Conservation (phyloP, 1,284 basidiomycete genomes). For the Cutaneotrichosporon spelunceum region DNA sequence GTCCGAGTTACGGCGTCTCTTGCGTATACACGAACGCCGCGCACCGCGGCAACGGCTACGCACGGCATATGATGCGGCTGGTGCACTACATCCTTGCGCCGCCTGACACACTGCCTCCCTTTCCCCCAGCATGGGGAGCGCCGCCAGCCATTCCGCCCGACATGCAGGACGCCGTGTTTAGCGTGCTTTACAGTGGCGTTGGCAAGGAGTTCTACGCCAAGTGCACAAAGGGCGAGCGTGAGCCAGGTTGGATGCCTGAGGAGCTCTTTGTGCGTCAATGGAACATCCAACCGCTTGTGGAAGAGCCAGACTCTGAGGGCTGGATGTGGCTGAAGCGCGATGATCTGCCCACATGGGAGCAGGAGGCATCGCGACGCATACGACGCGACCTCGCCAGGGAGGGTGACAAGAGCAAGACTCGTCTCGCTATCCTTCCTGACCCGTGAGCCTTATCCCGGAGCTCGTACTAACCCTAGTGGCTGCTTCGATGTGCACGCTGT, state of each 20-base stretch:
- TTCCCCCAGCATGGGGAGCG: constrained; percentile 29
- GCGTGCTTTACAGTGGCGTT: constrained; percentile 39
- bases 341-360: not conserved
- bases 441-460: constrained; percentile 5
- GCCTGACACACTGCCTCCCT: constrained; percentile 20
- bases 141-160: constrained; percentile 15
- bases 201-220: constrained; percentile 35
- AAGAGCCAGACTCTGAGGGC: not conserved
- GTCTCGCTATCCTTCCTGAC: constrained; percentile 18
- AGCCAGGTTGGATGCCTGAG: constrained; percentile 15
- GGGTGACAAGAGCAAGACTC: constrained; percentile 18
- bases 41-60: constrained; percentile 38
- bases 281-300: not conserved
- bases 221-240: constrained; percentile 19
- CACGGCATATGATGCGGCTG: constrained; percentile 34
- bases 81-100: constrained; percentile 34
- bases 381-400: not conserved
- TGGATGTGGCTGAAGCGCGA: constrained; percentile 14
- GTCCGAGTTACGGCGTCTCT: constrained; percentile 33
- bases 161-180: constrained; percentile 21
- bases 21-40: constrained; percentile 35
- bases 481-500: constrained; percentile 11
- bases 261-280: not conserved
- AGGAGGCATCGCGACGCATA: constrained; percentile 6
- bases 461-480: not conserved